phyloP scores from a whole-genome alignment of 2,329 filamentous ascomycete genomes.

The Polytolypa hystricis region DNA sequence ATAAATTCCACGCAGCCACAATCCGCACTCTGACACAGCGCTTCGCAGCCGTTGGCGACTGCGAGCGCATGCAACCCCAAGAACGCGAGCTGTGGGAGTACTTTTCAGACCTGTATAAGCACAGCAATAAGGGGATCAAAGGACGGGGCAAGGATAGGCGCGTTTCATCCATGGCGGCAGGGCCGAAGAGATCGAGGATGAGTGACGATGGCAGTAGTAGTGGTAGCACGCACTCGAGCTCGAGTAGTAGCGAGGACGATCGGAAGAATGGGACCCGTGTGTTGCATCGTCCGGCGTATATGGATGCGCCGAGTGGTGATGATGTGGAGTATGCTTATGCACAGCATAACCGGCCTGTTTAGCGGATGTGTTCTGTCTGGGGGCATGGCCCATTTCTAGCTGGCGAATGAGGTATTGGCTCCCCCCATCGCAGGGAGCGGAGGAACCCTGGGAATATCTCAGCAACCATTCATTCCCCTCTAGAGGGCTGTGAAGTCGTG shows the following conservation, averaged over 20 bases:
- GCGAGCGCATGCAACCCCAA: slow-evolving; percentile 51
- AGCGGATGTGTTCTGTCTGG: no score
- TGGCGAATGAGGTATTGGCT: no score
- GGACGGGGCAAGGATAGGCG: slow-evolving; percentile 73
- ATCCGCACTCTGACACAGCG: slow-evolving; percentile 58
- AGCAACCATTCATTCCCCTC: no score
- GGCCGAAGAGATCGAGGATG: background rate
- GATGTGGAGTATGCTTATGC: slow-evolving; percentile 13
- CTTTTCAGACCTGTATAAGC: slow-evolving; percentile 83
- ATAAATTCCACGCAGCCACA: slow-evolving; percentile 77
- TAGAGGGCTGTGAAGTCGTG: background rate
- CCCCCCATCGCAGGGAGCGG: no score
- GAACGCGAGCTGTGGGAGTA: slow-evolving; percentile 76
- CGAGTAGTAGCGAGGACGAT: slow-evolving; percentile 5
- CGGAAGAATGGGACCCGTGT: slow-evolving; percentile 1
- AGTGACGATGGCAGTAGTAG: slow-evolving; percentile 2
- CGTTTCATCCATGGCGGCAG: slow-evolving; percentile 25
- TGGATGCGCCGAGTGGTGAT: slow-evolving; percentile 12
- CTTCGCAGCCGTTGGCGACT: slow-evolving; percentile 54
- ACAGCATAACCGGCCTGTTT: no score
- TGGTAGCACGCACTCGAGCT: no score
- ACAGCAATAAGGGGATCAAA: slow-evolving; percentile 97
- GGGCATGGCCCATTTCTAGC: no score
- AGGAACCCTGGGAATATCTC: no score
- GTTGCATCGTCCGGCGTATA: slow-evolving; percentile 7